Percentiles rank a stretch among this genome's conserved stretches.
Evolutionary conservation across 352 stramenopile genomes (phyloP).

Genomic region (Phytophthora melonis): DNA sequence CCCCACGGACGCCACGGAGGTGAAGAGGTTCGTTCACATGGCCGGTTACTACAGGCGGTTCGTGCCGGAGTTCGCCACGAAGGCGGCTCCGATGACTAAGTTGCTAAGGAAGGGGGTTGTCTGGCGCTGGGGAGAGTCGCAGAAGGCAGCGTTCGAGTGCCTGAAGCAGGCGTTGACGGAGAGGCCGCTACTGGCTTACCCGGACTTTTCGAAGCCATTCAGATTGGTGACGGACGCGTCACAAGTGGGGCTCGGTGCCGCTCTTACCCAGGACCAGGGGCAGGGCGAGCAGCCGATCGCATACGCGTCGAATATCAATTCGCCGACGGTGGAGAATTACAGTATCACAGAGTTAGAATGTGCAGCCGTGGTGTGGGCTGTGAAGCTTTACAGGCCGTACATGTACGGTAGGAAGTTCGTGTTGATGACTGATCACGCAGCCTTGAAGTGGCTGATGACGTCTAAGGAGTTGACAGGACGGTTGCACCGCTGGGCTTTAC

Average conservation of each 20-base stretch:
- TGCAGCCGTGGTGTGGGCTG: too few species aligned
- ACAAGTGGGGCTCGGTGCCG: constrained; percentile 19
- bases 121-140: constrained; percentile 30
- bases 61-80: constrained; percentile 23
- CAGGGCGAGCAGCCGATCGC: constrained; percentile 3
- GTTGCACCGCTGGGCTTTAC: too few species aligned
- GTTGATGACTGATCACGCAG: too few species aligned
- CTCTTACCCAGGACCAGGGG: constrained; percentile 32
- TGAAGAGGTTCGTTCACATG: constrained; percentile 37
- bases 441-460: too few species aligned
- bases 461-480: too few species aligned
- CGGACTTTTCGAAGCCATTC: constrained; percentile 39
- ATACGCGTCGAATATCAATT: constrained; percentile 34
- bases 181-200: constrained; percentile 14
- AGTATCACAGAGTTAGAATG: too few species aligned
- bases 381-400: too few species aligned
- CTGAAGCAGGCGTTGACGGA: constrained; percentile 17
- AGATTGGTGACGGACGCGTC: constrained; percentile 42
- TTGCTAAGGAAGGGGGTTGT: constrained; percentile 25
- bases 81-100: constrained; percentile 28
- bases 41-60: constrained; percentile 39
- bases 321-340: too few species aligned
- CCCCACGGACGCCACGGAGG: constrained; percentile 9
- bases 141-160: constrained; percentile 28
- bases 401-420: too few species aligned